Conservation (phyloP, 257 asterid species). For the Lycium ferocissimum region DNA sequence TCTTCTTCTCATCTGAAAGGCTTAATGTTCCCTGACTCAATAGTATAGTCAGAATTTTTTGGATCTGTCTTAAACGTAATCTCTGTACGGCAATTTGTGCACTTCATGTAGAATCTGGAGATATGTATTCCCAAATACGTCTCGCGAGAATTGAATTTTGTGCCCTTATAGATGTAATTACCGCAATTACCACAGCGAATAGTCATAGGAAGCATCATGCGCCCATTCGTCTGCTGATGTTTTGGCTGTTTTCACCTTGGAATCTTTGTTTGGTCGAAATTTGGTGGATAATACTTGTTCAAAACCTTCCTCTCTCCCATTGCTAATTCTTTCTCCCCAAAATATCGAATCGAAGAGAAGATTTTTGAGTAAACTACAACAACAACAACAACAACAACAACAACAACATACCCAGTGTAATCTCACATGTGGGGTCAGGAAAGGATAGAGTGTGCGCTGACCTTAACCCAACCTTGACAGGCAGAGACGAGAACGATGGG, state of each 20-base stretch:
- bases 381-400: too few relatives aligned
- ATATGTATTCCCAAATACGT: neutral
- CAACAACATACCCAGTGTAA: too few relatives aligned
- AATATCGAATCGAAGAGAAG: too few relatives aligned
- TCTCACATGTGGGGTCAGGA: too few relatives aligned
- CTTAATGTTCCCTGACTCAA: too few relatives aligned
- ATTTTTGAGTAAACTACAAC: too few relatives aligned
- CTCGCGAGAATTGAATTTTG: slow-evolving; percentile 70
- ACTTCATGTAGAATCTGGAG: slow-evolving; percentile 60
- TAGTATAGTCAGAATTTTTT: slow-evolving; percentile 76
- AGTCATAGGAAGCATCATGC: too few relatives aligned
- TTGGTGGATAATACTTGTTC: slow-evolving; percentile 95
- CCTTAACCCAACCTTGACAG: too few relatives aligned
- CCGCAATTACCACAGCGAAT: slow-evolving; percentile 82
- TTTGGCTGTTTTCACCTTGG: slow-evolving; percentile 82
- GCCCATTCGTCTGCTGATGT: slow-evolving; percentile 52
- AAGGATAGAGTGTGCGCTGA: too few relatives aligned
- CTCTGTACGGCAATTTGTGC: slow-evolving; percentile 89
- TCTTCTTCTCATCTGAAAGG: too few relatives aligned
- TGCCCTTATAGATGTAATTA: slow-evolving; percentile 79
- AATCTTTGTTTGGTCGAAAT: slow-evolving; percentile 86
- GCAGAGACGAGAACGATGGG: too few relatives aligned
- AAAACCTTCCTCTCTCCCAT: slow-evolving; percentile 94
- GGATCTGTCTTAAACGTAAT: slow-evolving; percentile 91
- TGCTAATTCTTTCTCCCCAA: slow-evolving; percentile 24